A percentile compares a stretch with the other conserved stretches of the same genome.
Conservation (phyloP, 2,329 filamentous ascomycete genomes). For the Fusarium nelsonii region DNA sequence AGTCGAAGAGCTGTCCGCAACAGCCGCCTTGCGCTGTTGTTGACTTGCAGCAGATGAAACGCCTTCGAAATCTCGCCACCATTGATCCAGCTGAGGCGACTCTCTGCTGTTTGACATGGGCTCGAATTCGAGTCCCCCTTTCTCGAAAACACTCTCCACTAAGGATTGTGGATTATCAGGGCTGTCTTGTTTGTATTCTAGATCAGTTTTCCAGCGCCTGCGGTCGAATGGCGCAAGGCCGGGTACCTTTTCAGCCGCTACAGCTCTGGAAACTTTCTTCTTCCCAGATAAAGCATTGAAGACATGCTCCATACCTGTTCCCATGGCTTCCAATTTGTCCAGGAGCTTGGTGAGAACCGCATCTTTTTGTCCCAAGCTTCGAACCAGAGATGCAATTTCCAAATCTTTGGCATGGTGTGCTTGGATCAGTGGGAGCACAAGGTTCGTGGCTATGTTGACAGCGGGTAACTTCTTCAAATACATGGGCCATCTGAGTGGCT, state of each 20-base stretch:
- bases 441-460: conserved; percentile 59
- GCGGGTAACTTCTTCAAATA: conserved; percentile 62
- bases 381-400: conserved; percentile 59
- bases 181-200: conserved; percentile 41
- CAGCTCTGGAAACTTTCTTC: conserved; percentile 59
- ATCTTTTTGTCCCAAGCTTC: conserved; percentile 64
- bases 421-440: conserved; percentile 66
- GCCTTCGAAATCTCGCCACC: conserved; percentile 62
- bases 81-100: conserved; percentile 57
- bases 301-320: conserved; percentile 65
- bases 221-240: conserved; percentile 64
- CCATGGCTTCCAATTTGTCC: conserved; percentile 66
- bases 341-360: conserved; percentile 62
- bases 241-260: conserved; percentile 62
- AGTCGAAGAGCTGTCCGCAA: conserved; percentile 23
- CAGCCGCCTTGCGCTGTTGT: conserved; percentile 29
- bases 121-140: conserved; percentile 50
- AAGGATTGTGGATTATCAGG: conserved; percentile 54
- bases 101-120: conserved; percentile 49
- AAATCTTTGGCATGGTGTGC: conserved; percentile 56
- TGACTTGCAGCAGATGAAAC: conserved; percentile 44
- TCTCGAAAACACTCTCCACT: conserved; percentile 58
- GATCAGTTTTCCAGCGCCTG: conserved; percentile 54
- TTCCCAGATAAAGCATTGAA: conserved; percentile 65
- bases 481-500: conserved; percentile 74